Evolutionary conservation across 129 eudicot species (phyloP).

Genomic region (Arctium lappa): DNA sequence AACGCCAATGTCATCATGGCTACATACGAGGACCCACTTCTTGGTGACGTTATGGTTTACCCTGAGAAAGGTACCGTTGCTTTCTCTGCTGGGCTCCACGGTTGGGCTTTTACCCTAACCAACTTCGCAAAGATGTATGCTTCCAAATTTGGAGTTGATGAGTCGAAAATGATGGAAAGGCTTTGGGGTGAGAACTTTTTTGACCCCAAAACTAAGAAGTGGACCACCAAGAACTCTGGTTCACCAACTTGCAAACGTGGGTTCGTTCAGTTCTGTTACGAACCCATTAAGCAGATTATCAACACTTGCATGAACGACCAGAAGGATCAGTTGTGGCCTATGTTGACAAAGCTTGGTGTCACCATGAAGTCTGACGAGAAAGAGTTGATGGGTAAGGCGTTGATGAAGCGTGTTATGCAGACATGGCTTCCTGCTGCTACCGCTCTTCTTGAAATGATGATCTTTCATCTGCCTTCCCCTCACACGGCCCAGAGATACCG

Average conservation of each 20-base stretch:
- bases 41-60: constrained; percentile 58
- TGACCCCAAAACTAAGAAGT: constrained; percentile 50
- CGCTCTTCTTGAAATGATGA: constrained; percentile 62
- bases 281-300: constrained; percentile 60
- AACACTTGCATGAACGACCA: constrained; percentile 55
- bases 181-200: constrained; percentile 60
- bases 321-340: constrained; percentile 49
- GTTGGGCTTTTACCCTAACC: constrained; percentile 45
- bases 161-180: constrained; percentile 65
- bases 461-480: constrained; percentile 55
- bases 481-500: constrained; percentile 53
- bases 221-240: constrained; percentile 54
- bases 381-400: constrained; percentile 40
- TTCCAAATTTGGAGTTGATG: constrained; percentile 59
- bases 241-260: constrained; percentile 54
- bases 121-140: constrained; percentile 63
- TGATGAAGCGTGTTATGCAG: constrained; percentile 52
- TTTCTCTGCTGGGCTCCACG: constrained; percentile 57
- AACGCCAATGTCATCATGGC: constrained; percentile 53
- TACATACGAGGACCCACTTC: constrained; percentile 58
- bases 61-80: constrained; percentile 74
- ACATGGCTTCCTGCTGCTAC: constrained; percentile 53
- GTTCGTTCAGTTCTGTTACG: constrained; percentile 62
- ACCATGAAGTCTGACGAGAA: constrained; percentile 36
- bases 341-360: constrained; percentile 41